These are phyloP conservation scores for Herpetospermum pedunculosum DNA, from an alignment of 306 rosid genomes.

Conservation along the genomic window DNA sequence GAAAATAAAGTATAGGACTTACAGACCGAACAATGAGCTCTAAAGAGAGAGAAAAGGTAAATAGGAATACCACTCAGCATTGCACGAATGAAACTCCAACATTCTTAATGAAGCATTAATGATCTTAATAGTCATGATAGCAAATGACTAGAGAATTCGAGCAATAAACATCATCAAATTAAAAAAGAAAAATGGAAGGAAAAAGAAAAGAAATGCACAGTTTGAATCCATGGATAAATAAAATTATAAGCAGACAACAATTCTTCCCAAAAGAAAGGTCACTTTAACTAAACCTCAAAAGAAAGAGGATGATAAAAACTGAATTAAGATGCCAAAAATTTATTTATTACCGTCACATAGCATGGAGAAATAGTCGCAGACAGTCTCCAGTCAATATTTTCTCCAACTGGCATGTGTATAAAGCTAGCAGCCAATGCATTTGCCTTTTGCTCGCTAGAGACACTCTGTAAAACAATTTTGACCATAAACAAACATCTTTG, in stretches of 20 bases:
- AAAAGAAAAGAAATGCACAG: neutral
- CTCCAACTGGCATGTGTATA: constrained; percentile 78
- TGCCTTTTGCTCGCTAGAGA: constrained; percentile 71
- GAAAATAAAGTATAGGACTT: no score
- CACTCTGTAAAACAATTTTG: constrained; percentile 50
- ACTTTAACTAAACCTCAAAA: neutral
- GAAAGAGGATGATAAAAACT: neutral
- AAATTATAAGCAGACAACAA: neutral
- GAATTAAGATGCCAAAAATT: neutral
- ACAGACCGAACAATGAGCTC: no score
- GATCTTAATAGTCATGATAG: neutral
- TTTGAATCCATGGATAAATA: neutral
- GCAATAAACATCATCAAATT: neutral
- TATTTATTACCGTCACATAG: constrained; percentile 71
- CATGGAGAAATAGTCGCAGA: constrained; percentile 94
- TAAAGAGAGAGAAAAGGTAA: no score
- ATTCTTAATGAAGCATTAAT: neutral
- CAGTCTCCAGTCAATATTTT: constrained; percentile 88
- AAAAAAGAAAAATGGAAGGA: neutral
- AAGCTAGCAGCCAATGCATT: constrained; percentile 89
- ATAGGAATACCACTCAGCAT: no score
- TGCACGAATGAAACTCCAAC: neutral
- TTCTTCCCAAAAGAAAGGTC: neutral
- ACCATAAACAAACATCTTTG: neutral
- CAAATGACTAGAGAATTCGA: neutral